Evolutionary conservation across 768 basidiomycete species (phyloP), one percentile per base, ranked within the genome.

Genomic region (Cystobasidiopsis lactophilus): DNA sequence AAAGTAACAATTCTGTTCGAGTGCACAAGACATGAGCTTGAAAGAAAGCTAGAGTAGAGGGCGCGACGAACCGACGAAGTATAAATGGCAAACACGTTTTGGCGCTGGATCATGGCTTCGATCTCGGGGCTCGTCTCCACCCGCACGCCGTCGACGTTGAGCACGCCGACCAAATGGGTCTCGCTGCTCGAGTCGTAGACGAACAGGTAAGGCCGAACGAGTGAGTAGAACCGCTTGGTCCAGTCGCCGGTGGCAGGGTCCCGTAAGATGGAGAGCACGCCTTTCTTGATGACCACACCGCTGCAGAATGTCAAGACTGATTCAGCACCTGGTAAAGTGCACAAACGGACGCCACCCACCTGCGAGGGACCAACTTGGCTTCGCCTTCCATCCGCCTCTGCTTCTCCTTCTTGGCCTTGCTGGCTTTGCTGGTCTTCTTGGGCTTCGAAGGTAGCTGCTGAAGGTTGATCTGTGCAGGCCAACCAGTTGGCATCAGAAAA

Each of bases 201-300:
- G 58, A 85, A 77, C 5, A 96, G 73, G 66, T 93, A 89, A 0
- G 91, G 91, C 60, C 91, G 76, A 64, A 78, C 75, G 10, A 96
- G 71, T 16, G 88, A 82, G 64, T 88, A 86, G 78, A 82, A 88
- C 52, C 78, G 71, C 63, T 74, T 76, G 60, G 77, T 75, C 93
- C 93, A 98, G 29, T 69, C 65, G 62, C 85, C 77, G 61, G 76
- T 77, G 40, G 74, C 75, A 11, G 88, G 83, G 64, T 96, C 79
- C 26, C 73, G 75, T 59, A 95, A 73, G 56, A 89, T 73, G 69
- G 79, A 68, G 48, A 96, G 69, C 62, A 80, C 70, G 10, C 91
- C 91, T 64, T 78, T 80, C 73, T 86, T 89, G 7, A 83, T 82
- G 2, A 78, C 74, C 16, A 74, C 75, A 63, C 88, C 81, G 58